Evolutionary conservation across 1,284 basidiomycete species (phyloP), one percentile per base, ranked within the genome.

Genomic region (Stereum hirsutum): DNA sequence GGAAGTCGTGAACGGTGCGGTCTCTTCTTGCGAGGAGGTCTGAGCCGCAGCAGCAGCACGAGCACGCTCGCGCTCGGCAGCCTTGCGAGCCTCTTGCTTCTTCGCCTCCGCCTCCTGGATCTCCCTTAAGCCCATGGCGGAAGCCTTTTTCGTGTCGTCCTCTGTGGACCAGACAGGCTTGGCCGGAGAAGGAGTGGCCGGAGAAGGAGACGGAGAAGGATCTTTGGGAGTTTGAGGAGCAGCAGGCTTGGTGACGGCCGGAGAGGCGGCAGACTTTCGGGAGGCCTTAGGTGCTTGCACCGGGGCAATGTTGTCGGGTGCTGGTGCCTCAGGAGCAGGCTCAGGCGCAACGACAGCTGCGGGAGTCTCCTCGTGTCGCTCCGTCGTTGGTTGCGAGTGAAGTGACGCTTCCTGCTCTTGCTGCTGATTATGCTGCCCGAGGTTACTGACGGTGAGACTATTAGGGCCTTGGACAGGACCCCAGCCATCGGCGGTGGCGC

Each of bases 71-170:
- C 74, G 77, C 54, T 84, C 79, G 24, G 70, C 74, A 23, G 72
- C 75, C 52, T 80, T 85, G 51, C 84, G 81, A 25, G 75, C 76
- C 52, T 92, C 91, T 2, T 77, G 72, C 55, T 82, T 83, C 62
- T 80, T 90, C 12, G 78, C 80, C 64, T 99, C 96, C 1, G 85
- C 83, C 54, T 96, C 92, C 61, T 99, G 96, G 46, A 99, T 99
- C 54, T 98, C 92, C 44, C 93, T 82, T 41, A 99, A 68, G 51
- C 87, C 89, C 23, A 81, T 68, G n/a, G 80, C 65, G 3, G 61
- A 54, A 15, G 64, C 57, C 58, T 76, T 79, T 57, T 74, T 77
- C 33, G 62, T 59, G 10, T 84, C 82, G 28, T 86, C 82, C 31
- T 79, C 78, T 46, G 71, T 75, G 15, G 66, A 65, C 81, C 83